phyloP scores from a whole-genome alignment of 73 alveolate species.

The Paramecium bursaria region DNA sequence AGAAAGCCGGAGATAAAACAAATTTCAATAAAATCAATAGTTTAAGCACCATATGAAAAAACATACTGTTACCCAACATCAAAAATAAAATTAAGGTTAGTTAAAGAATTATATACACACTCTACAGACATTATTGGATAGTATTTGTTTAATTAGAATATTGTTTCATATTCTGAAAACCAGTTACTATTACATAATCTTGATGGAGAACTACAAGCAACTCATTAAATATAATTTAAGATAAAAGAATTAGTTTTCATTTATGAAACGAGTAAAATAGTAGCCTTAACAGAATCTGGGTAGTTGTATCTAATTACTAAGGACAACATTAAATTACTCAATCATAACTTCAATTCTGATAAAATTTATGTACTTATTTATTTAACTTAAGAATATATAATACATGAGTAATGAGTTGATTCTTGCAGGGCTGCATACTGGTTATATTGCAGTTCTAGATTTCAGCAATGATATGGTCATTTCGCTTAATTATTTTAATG shows the following conservation, averaged over 20 bases:
- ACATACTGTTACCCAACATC: not conserved
- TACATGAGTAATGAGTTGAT: not conserved
- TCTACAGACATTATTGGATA: too few relatives aligned
- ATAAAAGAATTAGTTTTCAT: too few relatives aligned
- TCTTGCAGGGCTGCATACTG: not conserved
- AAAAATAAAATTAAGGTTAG: constrained; percentile 8
- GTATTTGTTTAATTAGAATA: too few relatives aligned
- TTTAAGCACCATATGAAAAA: constrained; percentile 8
- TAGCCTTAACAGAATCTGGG: too few relatives aligned
- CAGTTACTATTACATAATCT: too few relatives aligned
- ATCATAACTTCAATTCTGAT: constrained; percentile 2
- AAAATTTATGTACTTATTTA: not conserved
- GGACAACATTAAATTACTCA: too few relatives aligned
- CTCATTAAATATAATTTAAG: too few relatives aligned
- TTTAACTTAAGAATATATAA: not conserved
- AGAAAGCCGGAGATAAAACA: not conserved
- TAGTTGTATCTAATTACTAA: too few relatives aligned
- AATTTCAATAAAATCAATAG: not conserved
- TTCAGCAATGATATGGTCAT: not conserved
- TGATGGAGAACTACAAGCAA: too few relatives aligned
- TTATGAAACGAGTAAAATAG: too few relatives aligned
- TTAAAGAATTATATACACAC: too few relatives aligned
- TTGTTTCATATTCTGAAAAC: too few relatives aligned
- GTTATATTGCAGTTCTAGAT: not conserved
- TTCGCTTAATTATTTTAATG: constrained; percentile 7